Percentiles rank a stretch among this genome's conserved stretches.
These are phyloP conservation scores for Exophiala sp. DNA, from an alignment of 2,329 filamentous ascomycete species.

Conservation along the genomic window DNA sequence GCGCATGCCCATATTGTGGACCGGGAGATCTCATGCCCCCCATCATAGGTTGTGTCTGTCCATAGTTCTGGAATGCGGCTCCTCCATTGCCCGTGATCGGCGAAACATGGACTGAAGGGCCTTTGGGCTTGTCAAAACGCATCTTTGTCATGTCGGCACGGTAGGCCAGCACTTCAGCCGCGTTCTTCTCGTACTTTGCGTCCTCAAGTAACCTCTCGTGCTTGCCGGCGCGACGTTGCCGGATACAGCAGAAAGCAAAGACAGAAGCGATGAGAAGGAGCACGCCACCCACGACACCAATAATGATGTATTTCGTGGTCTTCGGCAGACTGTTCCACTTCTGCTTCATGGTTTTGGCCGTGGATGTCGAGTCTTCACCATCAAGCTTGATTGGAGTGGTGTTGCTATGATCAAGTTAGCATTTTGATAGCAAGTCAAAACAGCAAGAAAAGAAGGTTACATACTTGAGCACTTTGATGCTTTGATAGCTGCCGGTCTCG, in stretches of 20 bases:
- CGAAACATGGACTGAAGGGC: constrained; percentile 6
- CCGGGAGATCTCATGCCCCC: constrained; percentile 13
- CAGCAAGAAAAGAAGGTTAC: constrained; percentile 14
- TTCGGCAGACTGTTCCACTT: constrained; percentile 45
- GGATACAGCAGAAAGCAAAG: constrained; percentile 47
- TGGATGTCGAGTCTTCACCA: constrained; percentile 24
- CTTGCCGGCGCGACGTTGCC: constrained; percentile 49
- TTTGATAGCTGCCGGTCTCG: constrained; percentile 37
- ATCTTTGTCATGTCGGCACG: constrained; percentile 26
- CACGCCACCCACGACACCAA: constrained; percentile 36
- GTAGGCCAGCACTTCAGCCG: constrained; percentile 34
- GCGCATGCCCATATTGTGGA: constrained; percentile 15
- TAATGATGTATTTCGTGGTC: constrained; percentile 49
- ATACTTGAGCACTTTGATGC: constrained; percentile 48
- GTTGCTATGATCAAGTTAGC: constrained; percentile 4
- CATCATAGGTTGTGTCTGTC: constrained; percentile 21
- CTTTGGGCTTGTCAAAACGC: constrained; percentile 21
- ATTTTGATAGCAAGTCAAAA: no score
- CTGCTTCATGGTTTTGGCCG: constrained; percentile 28
- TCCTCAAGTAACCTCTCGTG: constrained; percentile 48
- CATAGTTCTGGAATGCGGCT: constrained; percentile 6
- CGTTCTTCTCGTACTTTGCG: constrained; percentile 43
- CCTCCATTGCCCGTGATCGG: constrained; percentile 21
- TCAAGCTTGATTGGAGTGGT: constrained; percentile 27
- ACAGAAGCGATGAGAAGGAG: constrained; percentile 34